Evolutionary conservation across 169 alveolate species (phyloP), one percentile per base, ranked within the genome.

Genomic region (Ophryocystis elektroscirrha): DNA sequence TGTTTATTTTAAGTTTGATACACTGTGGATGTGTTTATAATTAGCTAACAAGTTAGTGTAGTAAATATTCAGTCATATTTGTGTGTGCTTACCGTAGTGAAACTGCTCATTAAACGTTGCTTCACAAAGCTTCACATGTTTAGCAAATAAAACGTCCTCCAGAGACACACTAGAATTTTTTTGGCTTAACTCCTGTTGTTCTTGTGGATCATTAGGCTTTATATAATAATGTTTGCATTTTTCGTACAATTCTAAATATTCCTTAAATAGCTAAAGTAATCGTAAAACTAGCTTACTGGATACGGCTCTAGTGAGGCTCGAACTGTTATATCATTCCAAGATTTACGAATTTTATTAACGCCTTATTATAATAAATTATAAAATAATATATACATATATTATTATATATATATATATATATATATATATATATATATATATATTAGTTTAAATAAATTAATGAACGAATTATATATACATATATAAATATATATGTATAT

Each of bases 81-180:
- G n/a, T 20, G n/a, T 46, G 3, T 6, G 24, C 59, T 2, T 23
- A 57, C 69, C 69, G 57, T 72, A 76, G 62, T 89, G 95, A 61
- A 85, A 79, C 60, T 87, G 96, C 58, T 83, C 85, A 51, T 92
- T 97, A 64, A 89, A 92, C 25, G 92, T 87, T 60, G 84, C 60
- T 41, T 91, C 93, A 67, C 84, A 92, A 69, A 84, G 78, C 62
- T 76, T 76, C 27, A 83, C 89, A 52, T 83, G 82, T 51, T 80
- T 93, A 30, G 80, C 91, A 68, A 81, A 89, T 77, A 92, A 79
- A 28, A 85, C 71, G 63, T 92, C 98, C 68, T 92, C 98, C 53
- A 87, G 61, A 19, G 82, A 49, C 58, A 60, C 51, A 53, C 54
- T 48, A 48, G 57, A 52, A 37, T 22, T n/a, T 39, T 19, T 22